A percentile compares a stretch with the other conserved stretches of the same genome.
phyloP scores from a whole-genome alignment of 2,329 filamentous ascomycete genomes.

The Claviceps sp. region DNA sequence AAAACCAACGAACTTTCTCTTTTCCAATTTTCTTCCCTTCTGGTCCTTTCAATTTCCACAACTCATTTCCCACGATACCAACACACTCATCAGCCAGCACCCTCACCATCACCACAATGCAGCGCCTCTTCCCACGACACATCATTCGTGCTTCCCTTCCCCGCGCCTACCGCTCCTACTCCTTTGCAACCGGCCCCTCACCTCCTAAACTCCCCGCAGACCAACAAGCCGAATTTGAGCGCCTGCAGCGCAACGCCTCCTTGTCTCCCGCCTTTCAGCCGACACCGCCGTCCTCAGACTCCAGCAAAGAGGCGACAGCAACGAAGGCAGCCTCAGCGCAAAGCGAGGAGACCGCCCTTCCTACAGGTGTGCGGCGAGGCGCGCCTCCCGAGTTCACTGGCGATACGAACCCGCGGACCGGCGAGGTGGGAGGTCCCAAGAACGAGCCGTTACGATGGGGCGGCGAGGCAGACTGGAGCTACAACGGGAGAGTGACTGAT shows the following conservation, averaged over 20 bases:
- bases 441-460: constrained; percentile 93
- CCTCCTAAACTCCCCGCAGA: constrained; percentile 79
- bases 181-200: constrained; percentile 44
- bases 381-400: constrained; percentile 86
- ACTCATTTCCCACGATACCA: neutral
- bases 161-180: constrained; percentile 16
- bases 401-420: constrained; percentile 82
- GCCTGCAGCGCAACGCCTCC: constrained; percentile 55
- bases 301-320: neutral
- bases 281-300: neutral
- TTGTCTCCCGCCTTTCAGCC: constrained; percentile 28
- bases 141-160: neutral
- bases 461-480: constrained; percentile 66
- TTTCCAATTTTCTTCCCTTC: too few relatives aligned
- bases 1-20: too few relatives aligned
- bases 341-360: constrained; percentile 20
- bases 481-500: constrained; percentile 88
- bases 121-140: neutral
- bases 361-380: constrained; percentile 54
- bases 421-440: constrained; percentile 92
- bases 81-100: neutral
- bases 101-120: neutral
- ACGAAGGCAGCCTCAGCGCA: constrained; percentile 6
- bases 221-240: constrained; percentile 83
- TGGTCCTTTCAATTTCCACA: too few relatives aligned